phyloP scores from a whole-genome alignment of 1,284 basidiomycete species.

The Calocybe gambosa region DNA sequence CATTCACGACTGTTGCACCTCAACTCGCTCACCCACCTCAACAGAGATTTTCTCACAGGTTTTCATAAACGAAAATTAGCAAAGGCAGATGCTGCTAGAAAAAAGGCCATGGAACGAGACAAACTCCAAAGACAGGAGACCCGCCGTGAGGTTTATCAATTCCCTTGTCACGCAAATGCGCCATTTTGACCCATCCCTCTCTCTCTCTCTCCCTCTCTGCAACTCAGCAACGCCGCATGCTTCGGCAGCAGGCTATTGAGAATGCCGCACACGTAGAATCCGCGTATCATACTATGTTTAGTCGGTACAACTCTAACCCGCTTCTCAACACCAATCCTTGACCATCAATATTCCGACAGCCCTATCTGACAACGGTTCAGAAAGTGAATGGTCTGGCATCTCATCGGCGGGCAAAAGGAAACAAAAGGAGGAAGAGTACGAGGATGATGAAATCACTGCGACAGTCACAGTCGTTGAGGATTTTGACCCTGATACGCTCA shows the following conservation, averaged over 20 bases:
- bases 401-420: conserved; percentile 26
- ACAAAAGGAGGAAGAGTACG: conserved; percentile 56
- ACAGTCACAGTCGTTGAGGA: conserved; percentile 81
- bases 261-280: conserved; percentile 67
- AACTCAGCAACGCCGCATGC: conserved; percentile 56
- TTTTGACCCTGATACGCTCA: conserved; percentile 60
- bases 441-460: conserved; percentile 71
- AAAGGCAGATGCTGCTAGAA: conserved; percentile 65
- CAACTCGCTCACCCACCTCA: conserved; percentile 2
- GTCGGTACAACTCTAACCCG: conserved; percentile 26
- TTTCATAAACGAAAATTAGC: conserved; percentile 82
- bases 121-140: conserved; percentile 63
- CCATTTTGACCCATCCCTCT: conserved; percentile 12
- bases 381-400: conserved; percentile 41
- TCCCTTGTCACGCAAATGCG: conserved; percentile 6
- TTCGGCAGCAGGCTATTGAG: conserved; percentile 62
- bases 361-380: conserved; percentile 24
- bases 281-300: conserved; percentile 54
- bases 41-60: conserved; percentile 78
- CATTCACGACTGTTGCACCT: conserved; percentile 8
- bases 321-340: not conserved
- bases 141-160: conserved; percentile 55
- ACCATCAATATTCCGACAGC: conserved; percentile 3
- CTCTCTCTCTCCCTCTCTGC: too few species aligned
- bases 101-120: conserved; percentile 61